phyloP scores from a whole-genome alignment of 768 basidiomycete species.

The Ephemerocybe angulata region DNA sequence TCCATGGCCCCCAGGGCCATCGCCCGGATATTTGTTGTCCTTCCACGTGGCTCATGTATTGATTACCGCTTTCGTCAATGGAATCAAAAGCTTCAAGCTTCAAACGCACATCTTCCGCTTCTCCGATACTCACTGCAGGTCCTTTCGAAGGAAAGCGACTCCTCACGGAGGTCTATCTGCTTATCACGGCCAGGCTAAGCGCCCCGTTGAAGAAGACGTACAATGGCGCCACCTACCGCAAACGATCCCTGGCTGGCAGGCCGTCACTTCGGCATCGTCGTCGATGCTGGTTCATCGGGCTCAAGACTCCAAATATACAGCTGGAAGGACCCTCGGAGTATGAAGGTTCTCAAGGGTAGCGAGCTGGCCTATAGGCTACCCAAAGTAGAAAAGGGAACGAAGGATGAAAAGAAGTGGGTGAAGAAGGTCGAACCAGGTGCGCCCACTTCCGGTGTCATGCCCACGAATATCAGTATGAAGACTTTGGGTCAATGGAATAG shows the following conservation, averaged over 20 bases:
- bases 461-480: background rate
- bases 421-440: constrained; percentile 90
- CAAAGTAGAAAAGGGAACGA: constrained; percentile 88
- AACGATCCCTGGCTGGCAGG: constrained; percentile 73
- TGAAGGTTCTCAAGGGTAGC: constrained; percentile 47
- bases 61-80: too few relatives aligned
- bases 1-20: too few relatives aligned
- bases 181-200: too few relatives aligned
- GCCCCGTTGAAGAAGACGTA: background rate
- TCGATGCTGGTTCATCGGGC: constrained; percentile 98
- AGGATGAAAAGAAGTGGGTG: constrained; percentile 79
- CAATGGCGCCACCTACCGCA: constrained; percentile 73
- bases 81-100: too few relatives aligned
- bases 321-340: constrained; percentile 78
- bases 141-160: too few relatives aligned
- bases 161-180: too few relatives aligned
- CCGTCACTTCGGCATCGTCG: constrained; percentile 88
- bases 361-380: constrained; percentile 60
- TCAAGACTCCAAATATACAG: constrained; percentile 96
- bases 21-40: too few relatives aligned
- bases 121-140: too few relatives aligned
- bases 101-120: too few relatives aligned
- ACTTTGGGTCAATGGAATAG: constrained; percentile 46
- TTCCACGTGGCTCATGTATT: too few relatives aligned
- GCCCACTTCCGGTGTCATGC: constrained; percentile 23